Evolutionary conservation across 2,329 filamentous ascomycete genomes (phyloP).

Genomic region (Colletotrichum graminicola): DNA sequence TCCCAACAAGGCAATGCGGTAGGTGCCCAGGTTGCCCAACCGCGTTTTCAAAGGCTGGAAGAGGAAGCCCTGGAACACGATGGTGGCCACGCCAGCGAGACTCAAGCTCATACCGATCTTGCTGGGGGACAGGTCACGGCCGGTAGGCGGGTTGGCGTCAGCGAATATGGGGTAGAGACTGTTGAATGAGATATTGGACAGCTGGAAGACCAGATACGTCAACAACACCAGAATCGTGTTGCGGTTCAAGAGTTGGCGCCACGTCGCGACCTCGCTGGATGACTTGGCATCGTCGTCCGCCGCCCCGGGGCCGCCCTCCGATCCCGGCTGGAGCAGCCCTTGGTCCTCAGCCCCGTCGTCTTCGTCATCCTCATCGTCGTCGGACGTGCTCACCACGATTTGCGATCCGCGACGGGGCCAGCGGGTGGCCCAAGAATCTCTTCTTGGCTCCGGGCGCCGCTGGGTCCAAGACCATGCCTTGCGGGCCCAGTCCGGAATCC

Average conservation of each 20-base stretch:
- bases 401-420: constrained; percentile 51
- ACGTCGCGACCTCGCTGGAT: constrained; percentile 62
- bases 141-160: constrained; percentile 79
- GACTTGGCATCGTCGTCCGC: constrained; percentile 64
- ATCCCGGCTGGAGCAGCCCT: constrained; percentile 46
- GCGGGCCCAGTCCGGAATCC: constrained; percentile 51
- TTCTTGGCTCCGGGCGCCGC: constrained; percentile 43
- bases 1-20: constrained; percentile 81
- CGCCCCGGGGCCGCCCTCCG: constrained; percentile 60
- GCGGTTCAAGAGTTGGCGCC: constrained; percentile 76
- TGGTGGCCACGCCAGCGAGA: constrained; percentile 86
- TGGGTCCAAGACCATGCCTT: constrained; percentile 49
- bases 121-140: constrained; percentile 79
- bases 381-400: constrained; percentile 43
- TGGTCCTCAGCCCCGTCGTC: constrained; percentile 41
- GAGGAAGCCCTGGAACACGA: constrained; percentile 88
- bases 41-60: constrained; percentile 84
- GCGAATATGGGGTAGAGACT: constrained; percentile 95
- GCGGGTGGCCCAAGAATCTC: constrained; percentile 54
- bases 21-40: constrained; percentile 88
- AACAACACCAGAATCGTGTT: constrained; percentile 85
- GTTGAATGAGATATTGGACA: constrained; percentile 95
- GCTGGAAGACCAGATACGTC: constrained; percentile 93
- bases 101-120: constrained; percentile 90
- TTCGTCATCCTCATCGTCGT: constrained; percentile 46